These are phyloP conservation scores for Talaromyces proteolyticus DNA, from an alignment of 495 filamentous ascomycete genomes.

Conservation along the genomic window DNA sequence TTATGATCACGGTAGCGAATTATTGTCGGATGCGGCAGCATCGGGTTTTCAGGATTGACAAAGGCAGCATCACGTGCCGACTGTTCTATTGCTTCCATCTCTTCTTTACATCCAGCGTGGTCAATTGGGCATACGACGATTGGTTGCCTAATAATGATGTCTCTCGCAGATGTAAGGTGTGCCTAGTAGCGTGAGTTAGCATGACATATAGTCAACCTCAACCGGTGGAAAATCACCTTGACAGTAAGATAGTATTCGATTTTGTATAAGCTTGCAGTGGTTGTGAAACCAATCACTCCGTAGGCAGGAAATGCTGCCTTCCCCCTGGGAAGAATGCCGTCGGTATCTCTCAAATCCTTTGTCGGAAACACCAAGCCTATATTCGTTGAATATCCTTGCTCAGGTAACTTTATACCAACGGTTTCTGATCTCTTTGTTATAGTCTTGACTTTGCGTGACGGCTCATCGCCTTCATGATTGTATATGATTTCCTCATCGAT, in stretches of 20 bases:
- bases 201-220: background rate
- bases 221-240: slow-evolving; percentile 52
- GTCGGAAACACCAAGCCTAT: slow-evolving; percentile 86
- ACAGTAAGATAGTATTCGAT: slow-evolving; percentile 96
- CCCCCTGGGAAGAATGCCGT: slow-evolving; percentile 80
- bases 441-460: slow-evolving; percentile 81
- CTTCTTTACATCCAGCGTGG: slow-evolving; percentile 91
- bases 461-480: slow-evolving; percentile 97
- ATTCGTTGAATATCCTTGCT: slow-evolving; percentile 84
- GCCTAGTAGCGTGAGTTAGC: slow-evolving; percentile 49
- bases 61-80: slow-evolving; percentile 86
- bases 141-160: slow-evolving; percentile 84
- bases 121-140: slow-evolving; percentile 96
- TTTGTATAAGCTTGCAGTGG: slow-evolving; percentile 90
- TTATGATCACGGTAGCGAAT: slow-evolving; percentile 70
- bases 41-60: slow-evolving; percentile 81
- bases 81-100: slow-evolving; percentile 96
- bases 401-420: slow-evolving; percentile 77
- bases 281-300: slow-evolving; percentile 84
- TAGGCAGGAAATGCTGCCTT: slow-evolving; percentile 88
- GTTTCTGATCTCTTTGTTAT: slow-evolving; percentile 77
- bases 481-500: slow-evolving; percentile 98
- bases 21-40: slow-evolving; percentile 77
- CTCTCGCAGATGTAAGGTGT: slow-evolving; percentile 81
- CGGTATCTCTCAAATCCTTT: slow-evolving; percentile 80